Evolutionary conservation across 805 yeast species (phyloP).

Genomic region (Zygosaccharomyces pseudorouxii): DNA sequence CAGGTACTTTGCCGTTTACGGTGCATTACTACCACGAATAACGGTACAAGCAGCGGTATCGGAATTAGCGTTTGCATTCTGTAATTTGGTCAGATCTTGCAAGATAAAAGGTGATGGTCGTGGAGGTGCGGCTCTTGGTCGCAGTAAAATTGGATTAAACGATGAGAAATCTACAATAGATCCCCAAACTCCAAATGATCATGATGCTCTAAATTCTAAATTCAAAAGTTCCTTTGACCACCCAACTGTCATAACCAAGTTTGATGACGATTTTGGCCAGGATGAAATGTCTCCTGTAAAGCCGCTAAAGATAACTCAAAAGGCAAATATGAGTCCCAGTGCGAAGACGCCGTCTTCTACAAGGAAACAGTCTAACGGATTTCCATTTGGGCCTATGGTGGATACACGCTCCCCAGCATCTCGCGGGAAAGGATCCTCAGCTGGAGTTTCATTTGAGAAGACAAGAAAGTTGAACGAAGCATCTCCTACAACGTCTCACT

Average conservation of each 20-base stretch:
- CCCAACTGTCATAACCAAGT: constrained; percentile 4
- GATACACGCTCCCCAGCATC: constrained; percentile 12
- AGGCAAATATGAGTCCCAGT: constrained; percentile 31
- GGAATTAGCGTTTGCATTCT: constrained; percentile 63
- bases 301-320: constrained; percentile 65
- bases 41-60: constrained; percentile 71
- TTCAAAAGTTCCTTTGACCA: constrained; percentile 1
- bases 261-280: constrained; percentile 7
- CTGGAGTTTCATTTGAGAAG: neutral
- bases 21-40: constrained; percentile 60
- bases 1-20: constrained; percentile 64
- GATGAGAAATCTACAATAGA: neutral
- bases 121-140: neutral
- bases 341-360: constrained; percentile 12
- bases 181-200: constrained; percentile 6
- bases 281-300: constrained; percentile 47
- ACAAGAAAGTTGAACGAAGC: neutral
- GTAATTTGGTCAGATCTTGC: constrained; percentile 47
- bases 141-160: neutral
- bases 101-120: constrained; percentile 11
- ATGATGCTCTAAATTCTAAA: neutral
- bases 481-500: neutral
- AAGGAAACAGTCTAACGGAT: constrained; percentile 10
- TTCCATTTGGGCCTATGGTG: constrained; percentile 14
- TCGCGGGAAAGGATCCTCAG: neutral